A percentile compares a stretch with the other conserved stretches of the same genome.
These are phyloP conservation scores for Pseudogymnoascus sp. DNA, from an alignment of 2,329 filamentous ascomycete species.

Conservation along the genomic window DNA sequence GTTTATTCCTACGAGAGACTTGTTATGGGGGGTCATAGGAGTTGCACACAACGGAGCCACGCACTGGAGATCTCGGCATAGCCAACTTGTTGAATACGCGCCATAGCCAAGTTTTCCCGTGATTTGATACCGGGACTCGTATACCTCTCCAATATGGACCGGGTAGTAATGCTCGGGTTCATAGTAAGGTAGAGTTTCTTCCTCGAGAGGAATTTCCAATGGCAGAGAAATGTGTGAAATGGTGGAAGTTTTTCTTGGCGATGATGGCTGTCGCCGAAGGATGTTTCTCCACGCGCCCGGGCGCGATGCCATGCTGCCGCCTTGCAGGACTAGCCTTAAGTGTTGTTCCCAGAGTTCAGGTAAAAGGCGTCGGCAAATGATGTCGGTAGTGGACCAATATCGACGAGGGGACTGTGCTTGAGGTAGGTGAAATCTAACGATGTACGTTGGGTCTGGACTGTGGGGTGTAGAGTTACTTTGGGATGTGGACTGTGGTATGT, in stretches of 20 bases:
- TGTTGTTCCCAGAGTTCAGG: background rate
- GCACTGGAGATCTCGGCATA: constrained; percentile 20
- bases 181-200: background rate
- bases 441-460: background rate
- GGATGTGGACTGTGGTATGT: background rate
- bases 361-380: background rate
- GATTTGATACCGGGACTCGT: constrained; percentile 19
- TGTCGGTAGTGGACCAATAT: background rate
- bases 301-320: background rate
- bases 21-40: constrained; percentile 18
- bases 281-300: background rate
- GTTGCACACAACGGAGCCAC: constrained; percentile 17
- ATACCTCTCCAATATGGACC: constrained; percentile 19
- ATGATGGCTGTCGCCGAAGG: background rate
- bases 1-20: constrained; percentile 18
- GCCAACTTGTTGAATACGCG: constrained; percentile 21
- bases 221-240: background rate
- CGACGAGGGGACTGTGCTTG: background rate
- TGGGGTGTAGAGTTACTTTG: background rate
- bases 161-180: constrained; percentile 17
- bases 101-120: constrained; percentile 22
- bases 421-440: background rate
- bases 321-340: background rate
- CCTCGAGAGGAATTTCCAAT: background rate
- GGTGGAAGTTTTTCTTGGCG: background rate